Conservation (phyloP, 2,329 filamentous ascomycete species). For the Alternaria conjuncta region DNA sequence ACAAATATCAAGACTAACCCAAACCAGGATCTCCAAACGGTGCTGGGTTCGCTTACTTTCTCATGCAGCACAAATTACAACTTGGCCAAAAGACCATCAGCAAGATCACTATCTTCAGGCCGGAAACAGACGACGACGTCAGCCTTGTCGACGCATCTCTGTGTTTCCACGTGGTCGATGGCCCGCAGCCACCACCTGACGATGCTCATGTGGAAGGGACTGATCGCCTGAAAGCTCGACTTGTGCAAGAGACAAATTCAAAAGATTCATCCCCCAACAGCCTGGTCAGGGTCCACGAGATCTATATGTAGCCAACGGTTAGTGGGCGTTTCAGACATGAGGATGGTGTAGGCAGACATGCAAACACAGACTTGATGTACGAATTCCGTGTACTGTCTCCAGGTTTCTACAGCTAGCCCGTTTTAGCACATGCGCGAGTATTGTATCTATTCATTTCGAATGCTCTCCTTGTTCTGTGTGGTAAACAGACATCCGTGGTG, state of each 20-base stretch:
- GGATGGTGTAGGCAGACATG: background rate
- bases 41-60: slow-evolving; percentile 29
- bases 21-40: slow-evolving; percentile 24
- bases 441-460: background rate
- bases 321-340: background rate
- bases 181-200: background rate
- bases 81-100: slow-evolving; percentile 25
- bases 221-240: background rate
- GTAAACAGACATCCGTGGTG: background rate
- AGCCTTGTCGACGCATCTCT: slow-evolving; percentile 21
- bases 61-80: slow-evolving; percentile 27
- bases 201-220: background rate
- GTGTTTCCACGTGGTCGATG: slow-evolving; percentile 20
- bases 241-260: background rate
- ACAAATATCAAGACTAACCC: background rate
- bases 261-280: background rate
- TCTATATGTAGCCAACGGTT: background rate
- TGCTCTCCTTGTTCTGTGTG: background rate
- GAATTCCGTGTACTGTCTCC: background rate
- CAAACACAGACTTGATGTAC: background rate
- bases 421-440: background rate
- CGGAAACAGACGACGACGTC: slow-evolving; percentile 14
- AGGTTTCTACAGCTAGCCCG: background rate
- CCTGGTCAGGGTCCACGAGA: background rate
- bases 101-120: slow-evolving; percentile 19